Evolutionary conservation across 2,329 filamentous ascomycete genomes (phyloP).

Genomic region (Clonostachys rhizophaga): DNA sequence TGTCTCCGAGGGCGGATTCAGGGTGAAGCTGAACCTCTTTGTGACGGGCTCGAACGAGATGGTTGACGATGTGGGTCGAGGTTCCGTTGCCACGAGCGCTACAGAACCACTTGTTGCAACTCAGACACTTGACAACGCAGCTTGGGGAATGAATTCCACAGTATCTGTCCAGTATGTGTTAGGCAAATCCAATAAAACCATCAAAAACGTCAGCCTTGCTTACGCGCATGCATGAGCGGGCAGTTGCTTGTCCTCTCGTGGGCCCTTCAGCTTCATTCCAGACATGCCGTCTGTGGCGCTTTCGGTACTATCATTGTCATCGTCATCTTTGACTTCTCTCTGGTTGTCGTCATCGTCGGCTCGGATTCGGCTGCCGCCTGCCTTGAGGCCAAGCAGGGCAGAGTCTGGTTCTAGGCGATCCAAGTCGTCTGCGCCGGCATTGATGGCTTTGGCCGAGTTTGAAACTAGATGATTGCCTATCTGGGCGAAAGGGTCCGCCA

Average conservation of each 20-base stretch:
- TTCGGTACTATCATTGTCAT: slow-evolving; percentile 71
- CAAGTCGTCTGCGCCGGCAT: slow-evolving; percentile 74
- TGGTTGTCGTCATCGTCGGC: slow-evolving; percentile 89
- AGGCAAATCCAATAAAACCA: slow-evolving; percentile 12
- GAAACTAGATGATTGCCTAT: slow-evolving; percentile 83
- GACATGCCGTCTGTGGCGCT: slow-evolving; percentile 49
- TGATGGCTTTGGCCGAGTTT: slow-evolving; percentile 81
- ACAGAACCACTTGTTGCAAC: slow-evolving; percentile 98
- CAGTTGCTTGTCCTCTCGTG: slow-evolving; percentile 83
- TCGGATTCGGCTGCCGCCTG: slow-evolving; percentile 59
- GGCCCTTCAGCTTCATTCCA: slow-evolving; percentile 50
- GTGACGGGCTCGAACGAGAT: slow-evolving; percentile 92
- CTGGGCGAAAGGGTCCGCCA: slow-evolving; percentile 88
- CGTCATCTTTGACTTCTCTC: slow-evolving; percentile 77
- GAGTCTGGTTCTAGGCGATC: slow-evolving; percentile 74
- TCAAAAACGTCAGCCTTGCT: slow-evolving; percentile 21
- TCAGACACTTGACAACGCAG: slow-evolving; percentile 92
- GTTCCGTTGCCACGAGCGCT: slow-evolving; percentile 95
- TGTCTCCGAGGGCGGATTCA: slow-evolving; percentile 88
- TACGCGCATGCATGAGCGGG: slow-evolving; percentile 95
- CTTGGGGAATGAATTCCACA: slow-evolving; percentile 96
- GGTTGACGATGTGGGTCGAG: slow-evolving; percentile 97
- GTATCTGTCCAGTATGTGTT: slow-evolving; percentile 52
- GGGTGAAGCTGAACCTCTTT: slow-evolving; percentile 98
- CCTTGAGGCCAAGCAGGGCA: slow-evolving; percentile 66